Conservation (phyloP, 2,329 filamentous ascomycete genomes). For the Trichoderma citrinoviride region DNA sequence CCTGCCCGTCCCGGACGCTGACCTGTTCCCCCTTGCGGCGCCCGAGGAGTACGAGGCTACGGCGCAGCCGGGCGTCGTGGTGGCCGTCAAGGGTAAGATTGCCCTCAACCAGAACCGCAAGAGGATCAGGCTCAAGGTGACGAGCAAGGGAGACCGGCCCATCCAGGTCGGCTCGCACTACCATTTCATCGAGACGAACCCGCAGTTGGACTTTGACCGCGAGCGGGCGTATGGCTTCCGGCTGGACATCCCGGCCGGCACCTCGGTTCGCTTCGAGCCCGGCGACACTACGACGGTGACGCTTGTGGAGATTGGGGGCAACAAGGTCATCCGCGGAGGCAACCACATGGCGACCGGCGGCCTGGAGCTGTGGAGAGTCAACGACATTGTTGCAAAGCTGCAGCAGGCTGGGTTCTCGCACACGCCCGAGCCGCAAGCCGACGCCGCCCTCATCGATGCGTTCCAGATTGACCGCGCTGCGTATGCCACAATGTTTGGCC, state of each 20-base stretch:
- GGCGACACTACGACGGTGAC: conserved; percentile 89
- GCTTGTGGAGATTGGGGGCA: conserved; percentile 82
- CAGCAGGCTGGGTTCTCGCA: conserved; percentile 77
- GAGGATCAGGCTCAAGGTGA: conserved; percentile 72
- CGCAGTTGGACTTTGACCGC: conserved; percentile 84
- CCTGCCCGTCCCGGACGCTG: conserved; percentile 69
- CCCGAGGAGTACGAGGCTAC: conserved; percentile 63
- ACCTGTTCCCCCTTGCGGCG: conserved; percentile 65
- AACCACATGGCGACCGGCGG: conserved; percentile 73
- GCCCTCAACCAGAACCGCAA: conserved; percentile 70
- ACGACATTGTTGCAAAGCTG: conserved; percentile 65
- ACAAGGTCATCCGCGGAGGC: conserved; percentile 76
- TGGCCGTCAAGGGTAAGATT: conserved; percentile 67
- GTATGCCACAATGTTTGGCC: conserved; percentile 88
- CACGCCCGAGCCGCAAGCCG: conserved; percentile 60
- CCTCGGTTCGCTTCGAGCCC: conserved; percentile 89
- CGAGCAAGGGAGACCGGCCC: conserved; percentile 82
- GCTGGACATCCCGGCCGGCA: conserved; percentile 86
- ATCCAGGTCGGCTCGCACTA: conserved; percentile 95
- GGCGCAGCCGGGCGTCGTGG: conserved; percentile 75
- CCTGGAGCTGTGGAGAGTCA: conserved; percentile 61
- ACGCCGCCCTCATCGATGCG: conserved; percentile 54
- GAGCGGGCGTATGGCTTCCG: conserved; percentile 77
- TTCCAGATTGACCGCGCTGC: conserved; percentile 72
- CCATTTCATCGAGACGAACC: conserved; percentile 94